These are phyloP conservation scores for Clonostachys solani DNA, from an alignment of 2,329 filamentous ascomycete genomes.

Conservation along the genomic window DNA sequence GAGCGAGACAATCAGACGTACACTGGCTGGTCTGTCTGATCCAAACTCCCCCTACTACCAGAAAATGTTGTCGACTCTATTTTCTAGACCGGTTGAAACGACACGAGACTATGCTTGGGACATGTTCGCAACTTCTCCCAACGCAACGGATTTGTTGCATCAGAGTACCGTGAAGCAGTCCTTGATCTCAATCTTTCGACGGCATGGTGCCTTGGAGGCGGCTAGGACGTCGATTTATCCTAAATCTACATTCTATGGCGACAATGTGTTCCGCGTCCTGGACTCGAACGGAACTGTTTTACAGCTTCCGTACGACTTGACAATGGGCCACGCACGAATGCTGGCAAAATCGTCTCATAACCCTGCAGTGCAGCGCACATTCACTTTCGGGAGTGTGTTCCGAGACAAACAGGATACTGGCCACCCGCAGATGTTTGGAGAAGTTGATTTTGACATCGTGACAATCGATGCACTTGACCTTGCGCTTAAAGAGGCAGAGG, in stretches of 20 bases:
- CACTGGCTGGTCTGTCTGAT: slow-evolving; percentile 76
- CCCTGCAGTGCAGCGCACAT: slow-evolving; percentile 68
- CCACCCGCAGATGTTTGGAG: slow-evolving; percentile 77
- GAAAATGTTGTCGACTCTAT: slow-evolving; percentile 83
- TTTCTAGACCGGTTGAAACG: slow-evolving; percentile 69
- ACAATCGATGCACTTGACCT: slow-evolving; percentile 77
- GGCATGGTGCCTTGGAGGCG: slow-evolving; percentile 84
- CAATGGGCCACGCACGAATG: slow-evolving; percentile 79
- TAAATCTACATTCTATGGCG: slow-evolving; percentile 69
- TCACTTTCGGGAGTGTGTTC: slow-evolving; percentile 84
- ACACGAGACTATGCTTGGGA: slow-evolving; percentile 82
- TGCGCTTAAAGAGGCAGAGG: slow-evolving; percentile 86
- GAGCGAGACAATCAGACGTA: slow-evolving; percentile 82
- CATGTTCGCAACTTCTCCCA: slow-evolving; percentile 53
- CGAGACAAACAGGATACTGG: slow-evolving; percentile 74
- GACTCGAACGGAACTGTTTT: slow-evolving; percentile 82
- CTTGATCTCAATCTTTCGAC: slow-evolving; percentile 74
- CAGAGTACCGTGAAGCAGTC: slow-evolving; percentile 71
- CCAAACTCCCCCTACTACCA: slow-evolving; percentile 83
- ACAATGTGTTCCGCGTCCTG: slow-evolving; percentile 73
- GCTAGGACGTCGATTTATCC: slow-evolving; percentile 76
- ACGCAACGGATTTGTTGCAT: slow-evolving; percentile 60
- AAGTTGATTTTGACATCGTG: slow-evolving; percentile 97
- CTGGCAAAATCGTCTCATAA: slow-evolving; percentile 67
- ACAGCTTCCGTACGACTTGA: slow-evolving; percentile 92